These are phyloP conservation scores for Sclerotinia sclerotiorum DNA, from an alignment of 2,329 filamentous ascomycete species.

Conservation along the genomic window DNA sequence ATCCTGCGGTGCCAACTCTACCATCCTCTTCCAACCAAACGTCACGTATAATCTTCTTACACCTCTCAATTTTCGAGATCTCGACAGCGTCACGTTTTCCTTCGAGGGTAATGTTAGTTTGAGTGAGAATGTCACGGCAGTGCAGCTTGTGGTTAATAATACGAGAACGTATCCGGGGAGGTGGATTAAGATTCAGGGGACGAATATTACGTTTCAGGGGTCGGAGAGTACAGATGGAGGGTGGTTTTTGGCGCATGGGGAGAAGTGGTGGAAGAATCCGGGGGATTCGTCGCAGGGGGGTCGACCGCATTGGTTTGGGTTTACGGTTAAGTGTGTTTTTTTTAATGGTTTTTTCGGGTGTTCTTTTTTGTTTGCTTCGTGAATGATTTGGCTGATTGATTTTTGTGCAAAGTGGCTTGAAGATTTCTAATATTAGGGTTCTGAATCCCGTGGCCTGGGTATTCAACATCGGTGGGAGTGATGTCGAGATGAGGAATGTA, in stretches of 20 bases:
- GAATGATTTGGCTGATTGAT: neutral
- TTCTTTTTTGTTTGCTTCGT: neutral
- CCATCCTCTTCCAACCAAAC: conserved; percentile 8
- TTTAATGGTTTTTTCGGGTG: neutral
- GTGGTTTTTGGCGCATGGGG: conserved; percentile 21
- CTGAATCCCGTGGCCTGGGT: conserved; percentile 19
- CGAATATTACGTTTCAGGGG: conserved; percentile 11
- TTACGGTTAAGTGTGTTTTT: conserved; percentile 1
- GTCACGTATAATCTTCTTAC: conserved; percentile 18
- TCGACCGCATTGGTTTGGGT: conserved; percentile 19
- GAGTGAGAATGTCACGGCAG: conserved; percentile 19
- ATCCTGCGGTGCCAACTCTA: neutral
- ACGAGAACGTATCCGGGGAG: neutral
- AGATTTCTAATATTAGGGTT: conserved; percentile 16
- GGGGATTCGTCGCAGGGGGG: conserved; percentile 1
- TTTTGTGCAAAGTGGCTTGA: neutral
- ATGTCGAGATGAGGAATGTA: conserved; percentile 13
- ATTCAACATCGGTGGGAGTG: conserved; percentile 14
- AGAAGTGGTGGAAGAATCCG: conserved; percentile 11
- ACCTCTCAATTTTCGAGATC: neutral
- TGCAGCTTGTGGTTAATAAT: conserved; percentile 17
- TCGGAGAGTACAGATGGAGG: neutral
- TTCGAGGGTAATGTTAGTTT: conserved; percentile 19
- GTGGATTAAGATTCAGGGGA: conserved; percentile 18
- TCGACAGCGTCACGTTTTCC: neutral